These are phyloP conservation scores for Eimeria tenella DNA, from an alignment of 169 alveolate genomes.

Conservation along the genomic window DNA sequence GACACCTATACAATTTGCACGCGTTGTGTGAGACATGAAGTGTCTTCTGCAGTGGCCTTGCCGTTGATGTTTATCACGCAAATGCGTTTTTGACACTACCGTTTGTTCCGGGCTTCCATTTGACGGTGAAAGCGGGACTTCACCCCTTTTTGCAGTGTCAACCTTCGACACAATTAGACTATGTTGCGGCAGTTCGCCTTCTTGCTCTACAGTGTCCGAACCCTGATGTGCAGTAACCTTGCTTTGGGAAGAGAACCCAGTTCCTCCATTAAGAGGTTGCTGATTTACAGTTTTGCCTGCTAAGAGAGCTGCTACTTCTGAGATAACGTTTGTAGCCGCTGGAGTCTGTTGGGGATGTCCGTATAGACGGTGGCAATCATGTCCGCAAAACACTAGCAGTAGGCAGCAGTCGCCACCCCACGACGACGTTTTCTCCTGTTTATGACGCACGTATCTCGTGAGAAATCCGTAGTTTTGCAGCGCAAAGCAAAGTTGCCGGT, in stretches of 20 bases:
- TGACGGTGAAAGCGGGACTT: neutral
- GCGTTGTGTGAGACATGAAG: slow-evolving; percentile 64
- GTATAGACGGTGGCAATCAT: slow-evolving; percentile 70
- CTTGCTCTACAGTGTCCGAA: neutral
- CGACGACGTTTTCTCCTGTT: neutral
- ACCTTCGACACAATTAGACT: neutral
- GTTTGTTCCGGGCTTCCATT: neutral
- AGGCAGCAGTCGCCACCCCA: slow-evolving; percentile 49
- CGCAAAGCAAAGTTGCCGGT: slow-evolving; percentile 67
- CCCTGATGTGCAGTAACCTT: no score
- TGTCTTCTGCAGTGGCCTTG: slow-evolving; percentile 8
- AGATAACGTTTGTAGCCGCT: slow-evolving; percentile 49
- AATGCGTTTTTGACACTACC: neutral
- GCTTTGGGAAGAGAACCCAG: neutral
- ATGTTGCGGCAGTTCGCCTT: neutral
- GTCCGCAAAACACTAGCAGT: slow-evolving; percentile 55
- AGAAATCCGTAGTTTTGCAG: slow-evolving; percentile 62
- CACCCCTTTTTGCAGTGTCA: neutral
- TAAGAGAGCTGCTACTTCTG: slow-evolving; percentile 48
- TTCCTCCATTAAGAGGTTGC: neutral
- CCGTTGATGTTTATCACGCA: neutral
- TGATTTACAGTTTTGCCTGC: neutral
- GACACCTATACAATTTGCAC: slow-evolving; percentile 16
- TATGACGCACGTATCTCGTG: slow-evolving; percentile 51
- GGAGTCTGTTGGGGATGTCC: slow-evolving; percentile 73